A percentile compares a stretch with the other conserved stretches of the same genome.
These are phyloP conservation scores for Sporothrix schenckii DNA, from an alignment of 2,329 filamentous ascomycete species.

Conservation along the genomic window DNA sequence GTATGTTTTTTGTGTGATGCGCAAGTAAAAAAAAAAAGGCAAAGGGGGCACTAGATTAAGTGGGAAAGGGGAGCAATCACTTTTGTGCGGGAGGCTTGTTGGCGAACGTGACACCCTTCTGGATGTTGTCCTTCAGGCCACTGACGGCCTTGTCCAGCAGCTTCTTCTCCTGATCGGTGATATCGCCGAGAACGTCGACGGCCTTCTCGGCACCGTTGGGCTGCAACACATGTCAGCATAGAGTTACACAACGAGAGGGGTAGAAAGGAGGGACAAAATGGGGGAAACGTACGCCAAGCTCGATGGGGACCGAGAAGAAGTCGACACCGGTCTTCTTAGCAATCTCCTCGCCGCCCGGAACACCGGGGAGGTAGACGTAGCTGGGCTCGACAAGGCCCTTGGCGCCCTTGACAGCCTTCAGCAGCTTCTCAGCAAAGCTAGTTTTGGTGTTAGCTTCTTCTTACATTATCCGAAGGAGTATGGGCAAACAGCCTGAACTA, in stretches of 20 bases:
- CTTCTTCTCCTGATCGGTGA: constrained; percentile 86
- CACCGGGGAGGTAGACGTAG: constrained; percentile 91
- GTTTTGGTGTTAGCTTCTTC: constrained; percentile 18
- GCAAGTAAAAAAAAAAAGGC: constrained; percentile 14
- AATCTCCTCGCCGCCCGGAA: constrained; percentile 84
- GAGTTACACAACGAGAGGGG: constrained; percentile 24
- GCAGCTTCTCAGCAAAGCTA: constrained; percentile 93
- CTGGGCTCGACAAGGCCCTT: constrained; percentile 92
- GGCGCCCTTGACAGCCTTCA: constrained; percentile 86
- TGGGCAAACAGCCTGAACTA: background rate
- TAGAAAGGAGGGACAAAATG: background rate
- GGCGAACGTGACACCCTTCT: constrained; percentile 89
- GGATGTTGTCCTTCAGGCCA: constrained; percentile 88
- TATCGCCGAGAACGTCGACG: constrained; percentile 72
- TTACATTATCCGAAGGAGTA: background rate
- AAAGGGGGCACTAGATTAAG: constrained; percentile 35
- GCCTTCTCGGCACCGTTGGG: constrained; percentile 83
- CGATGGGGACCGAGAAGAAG: constrained; percentile 94
- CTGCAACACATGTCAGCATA: constrained; percentile 52
- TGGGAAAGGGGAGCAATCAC: constrained; percentile 60
- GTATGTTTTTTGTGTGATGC: constrained; percentile 14
- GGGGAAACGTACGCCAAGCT: constrained; percentile 80
- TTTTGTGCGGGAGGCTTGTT: constrained; percentile 79
- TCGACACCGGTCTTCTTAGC: constrained; percentile 81
- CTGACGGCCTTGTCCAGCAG: constrained; percentile 75